Base-by-base conservation (phyloP, 2,329 filamentous ascomycete genomes). In the Didymosphaeria variabile region DNA sequence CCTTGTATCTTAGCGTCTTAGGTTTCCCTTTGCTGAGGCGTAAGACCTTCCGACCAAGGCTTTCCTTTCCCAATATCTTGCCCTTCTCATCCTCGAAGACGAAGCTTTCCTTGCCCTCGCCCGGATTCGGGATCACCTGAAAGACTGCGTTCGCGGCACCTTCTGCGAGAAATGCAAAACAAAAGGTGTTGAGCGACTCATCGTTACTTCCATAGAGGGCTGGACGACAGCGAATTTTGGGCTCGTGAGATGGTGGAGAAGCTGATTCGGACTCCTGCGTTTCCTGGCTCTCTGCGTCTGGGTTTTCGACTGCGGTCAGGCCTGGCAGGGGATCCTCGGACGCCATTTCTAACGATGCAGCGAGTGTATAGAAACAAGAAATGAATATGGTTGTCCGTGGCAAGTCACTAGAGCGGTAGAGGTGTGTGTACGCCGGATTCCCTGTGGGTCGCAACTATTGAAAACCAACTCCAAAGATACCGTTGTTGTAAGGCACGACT, bases 111-210 rank as follows among this genome's bases (percentile, higher is more conserved):
- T 53, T 23, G 26, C 53, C 7, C 23, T 42, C 31, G 1, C 5
- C 42, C n/a, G 60, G 47, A 56, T 58, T 66, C 17, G 63, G 55
- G 21, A 58, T 60, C 29, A 77, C 67, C 40, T 58, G 70, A 59
- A 75, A 78, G 5, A 78, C 71, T 26, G 70, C 66, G 34, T 78
- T 78, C 19, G 76, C 76, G 17, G 72, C 75, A 10, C 76, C 76
- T 62, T 77, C 72, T 31, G 70, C 73, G 13, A 77, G 68, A 52
- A 71, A 77, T 13, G 62, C 49, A 29, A 77, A 67, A 17, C 36
- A 31, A 40, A 59, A 42, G 26, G 21, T 21, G 23, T 57, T 57
- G 42, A 26, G 5, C 4, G 19, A 15, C 9, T 54, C 45, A 12
- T 26, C 29, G 17, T 7, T 34, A 8, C 9, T 19, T n/a, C n/a